phyloP scores from a whole-genome alignment of 2,329 filamentous ascomycete genomes.

The Botrytis fragariae region DNA sequence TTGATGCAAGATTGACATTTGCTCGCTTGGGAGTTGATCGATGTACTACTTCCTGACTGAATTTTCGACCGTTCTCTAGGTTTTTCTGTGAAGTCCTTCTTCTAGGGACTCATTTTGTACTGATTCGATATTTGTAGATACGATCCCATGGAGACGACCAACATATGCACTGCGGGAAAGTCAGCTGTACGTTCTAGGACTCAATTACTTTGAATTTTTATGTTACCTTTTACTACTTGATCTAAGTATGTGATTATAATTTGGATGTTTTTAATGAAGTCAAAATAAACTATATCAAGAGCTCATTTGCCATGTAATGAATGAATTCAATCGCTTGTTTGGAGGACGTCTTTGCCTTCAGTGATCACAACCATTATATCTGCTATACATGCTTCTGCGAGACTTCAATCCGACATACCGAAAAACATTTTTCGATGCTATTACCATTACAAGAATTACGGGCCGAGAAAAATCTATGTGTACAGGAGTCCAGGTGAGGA shows the following conservation, averaged over 20 bases:
- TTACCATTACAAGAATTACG: not conserved
- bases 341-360: not conserved
- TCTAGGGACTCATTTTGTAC: not conserved
- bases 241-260: not conserved
- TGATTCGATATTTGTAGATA: not conserved
- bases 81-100: not conserved
- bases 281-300: not conserved
- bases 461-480: not conserved
- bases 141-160: not conserved
- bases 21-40: not conserved
- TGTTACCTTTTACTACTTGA: not conserved
- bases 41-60: not conserved
- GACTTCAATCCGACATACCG: not conserved
- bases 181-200: not conserved
- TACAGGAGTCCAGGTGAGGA: not conserved
- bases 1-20: not conserved
- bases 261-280: not conserved
- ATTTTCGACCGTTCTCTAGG: not conserved
- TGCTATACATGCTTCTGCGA: not conserved
- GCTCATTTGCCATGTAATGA: not conserved
- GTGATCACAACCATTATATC: not conserved
- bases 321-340: not conserved
- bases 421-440: not conserved
- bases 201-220: not conserved
- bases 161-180: not conserved